Conservation (phyloP, 23 red algal species). For the Porphyridium purpureum region DNA sequence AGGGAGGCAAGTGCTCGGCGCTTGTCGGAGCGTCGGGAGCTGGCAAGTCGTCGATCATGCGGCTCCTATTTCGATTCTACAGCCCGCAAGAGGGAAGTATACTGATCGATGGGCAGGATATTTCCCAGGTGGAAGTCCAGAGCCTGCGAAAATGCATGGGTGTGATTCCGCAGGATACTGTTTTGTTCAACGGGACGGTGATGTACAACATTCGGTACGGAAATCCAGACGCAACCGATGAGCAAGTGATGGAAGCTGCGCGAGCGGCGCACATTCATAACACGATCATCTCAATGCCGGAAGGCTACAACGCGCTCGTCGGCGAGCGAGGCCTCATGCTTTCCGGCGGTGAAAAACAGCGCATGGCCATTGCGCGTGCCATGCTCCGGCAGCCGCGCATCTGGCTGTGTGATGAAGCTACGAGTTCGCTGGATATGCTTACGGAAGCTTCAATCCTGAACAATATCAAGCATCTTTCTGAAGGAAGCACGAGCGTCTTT, state of each 20-base stretch:
- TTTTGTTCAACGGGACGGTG: slow-evolving; percentile 86
- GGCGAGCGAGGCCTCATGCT: slow-evolving; percentile 74
- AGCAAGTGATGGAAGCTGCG: slow-evolving; percentile 39
- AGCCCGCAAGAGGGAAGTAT: slow-evolving; percentile 35
- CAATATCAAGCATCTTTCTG: slow-evolving; percentile 24
- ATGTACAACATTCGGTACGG: slow-evolving; percentile 95
- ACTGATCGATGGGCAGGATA: slow-evolving; percentile 80
- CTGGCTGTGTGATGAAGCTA: slow-evolving; percentile 64
- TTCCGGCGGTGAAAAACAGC: slow-evolving; percentile 74
- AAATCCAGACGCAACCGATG: slow-evolving; percentile 12
- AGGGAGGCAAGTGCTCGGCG: slow-evolving; percentile 28
- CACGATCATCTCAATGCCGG: slow-evolving; percentile 36
- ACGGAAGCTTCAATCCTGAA: slow-evolving; percentile 63
- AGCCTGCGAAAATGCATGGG: slow-evolving; percentile 52
- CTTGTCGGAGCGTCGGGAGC: slow-evolving; percentile 84
- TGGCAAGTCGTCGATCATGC: slow-evolving; percentile 78
- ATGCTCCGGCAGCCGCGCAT: slow-evolving; percentile 53
- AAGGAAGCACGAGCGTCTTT: slow-evolving; percentile 51
- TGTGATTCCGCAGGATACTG: slow-evolving; percentile 89
- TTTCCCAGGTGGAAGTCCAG: slow-evolving; percentile 35
- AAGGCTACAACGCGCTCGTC: slow-evolving; percentile 66
- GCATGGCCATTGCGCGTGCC: slow-evolving; percentile 67
- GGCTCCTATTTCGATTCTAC: slow-evolving; percentile 70
- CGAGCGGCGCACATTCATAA: slow-evolving; percentile 61
- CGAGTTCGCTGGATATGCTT: slow-evolving; percentile 55